A percentile compares a stretch with the other conserved stretches of the same genome.
These are phyloP conservation scores for Scheffersomyces ergatensis DNA, from an alignment of 805 yeast species.

Conservation along the genomic window DNA sequence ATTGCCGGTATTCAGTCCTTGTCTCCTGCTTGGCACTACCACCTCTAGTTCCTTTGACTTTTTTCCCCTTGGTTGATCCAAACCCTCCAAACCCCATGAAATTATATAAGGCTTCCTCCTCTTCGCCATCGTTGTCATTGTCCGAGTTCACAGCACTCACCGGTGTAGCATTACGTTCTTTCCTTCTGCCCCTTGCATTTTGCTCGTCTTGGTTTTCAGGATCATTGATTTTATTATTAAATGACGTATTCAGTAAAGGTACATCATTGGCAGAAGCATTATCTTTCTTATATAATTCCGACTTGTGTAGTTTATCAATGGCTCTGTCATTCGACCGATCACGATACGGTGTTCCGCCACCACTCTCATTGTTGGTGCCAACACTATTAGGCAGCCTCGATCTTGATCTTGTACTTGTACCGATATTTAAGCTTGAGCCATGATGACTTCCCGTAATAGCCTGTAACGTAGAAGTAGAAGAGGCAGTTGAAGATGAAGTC, in stretches of 20 bases:
- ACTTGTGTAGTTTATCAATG: conserved; percentile 11
- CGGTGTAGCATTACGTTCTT: conserved; percentile 19
- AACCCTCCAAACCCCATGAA: conserved; percentile 62
- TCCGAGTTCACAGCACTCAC: background rate
- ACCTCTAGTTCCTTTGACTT: conserved; percentile 48
- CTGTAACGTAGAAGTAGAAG: too few relatives aligned
- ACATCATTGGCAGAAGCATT: conserved; percentile 11
- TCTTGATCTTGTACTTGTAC: conserved; percentile 9
- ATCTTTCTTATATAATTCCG: conserved; percentile 12
- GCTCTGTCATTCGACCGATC: conserved; percentile 17
- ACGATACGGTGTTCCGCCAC: conserved; percentile 5
- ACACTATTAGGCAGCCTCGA: conserved; percentile 17
- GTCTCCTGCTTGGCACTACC: conserved; percentile 36
- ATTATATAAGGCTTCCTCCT: conserved; percentile 31
- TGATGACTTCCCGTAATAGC: too few relatives aligned
- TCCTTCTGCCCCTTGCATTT: conserved; percentile 21
- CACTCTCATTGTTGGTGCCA: background rate
- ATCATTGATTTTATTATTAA: conserved; percentile 9
- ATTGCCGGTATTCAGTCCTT: conserved; percentile 53
- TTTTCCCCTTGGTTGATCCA: conserved; percentile 54
- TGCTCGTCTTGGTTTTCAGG: conserved; percentile 14
- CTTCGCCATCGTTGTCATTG: conserved; percentile 9
- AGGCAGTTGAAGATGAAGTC: background rate
- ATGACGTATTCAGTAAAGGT: conserved; percentile 16
- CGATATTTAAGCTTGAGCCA: too few relatives aligned